Evolutionary conservation across 345 rosid species (phyloP), one percentile per base, ranked within the genome.

Genomic region (Physaria fendleri): DNA sequence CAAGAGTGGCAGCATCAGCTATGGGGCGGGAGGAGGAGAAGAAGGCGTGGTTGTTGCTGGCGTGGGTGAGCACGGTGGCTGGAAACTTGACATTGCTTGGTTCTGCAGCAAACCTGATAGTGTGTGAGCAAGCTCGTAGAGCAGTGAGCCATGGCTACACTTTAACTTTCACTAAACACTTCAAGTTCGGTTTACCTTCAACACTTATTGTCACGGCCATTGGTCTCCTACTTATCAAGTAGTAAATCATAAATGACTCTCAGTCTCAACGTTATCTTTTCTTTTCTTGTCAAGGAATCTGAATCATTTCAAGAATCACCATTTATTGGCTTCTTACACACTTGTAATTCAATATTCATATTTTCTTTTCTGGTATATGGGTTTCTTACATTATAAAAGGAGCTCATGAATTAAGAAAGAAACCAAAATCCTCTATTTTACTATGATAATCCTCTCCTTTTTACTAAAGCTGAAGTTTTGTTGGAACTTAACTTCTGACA

Each of bases 21-120:
- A 85, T 87, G 11, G 69, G 66, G 0, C 64, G 73, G 0, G 68
- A 69, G 0, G 77, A 82, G 4, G 90, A 76, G 82, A 91, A 82
- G 74, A 91, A 82, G 77, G 87, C 90, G 8, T 91, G 96, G 98
- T 73, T 91, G 20, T 55, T 85, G 23, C 68, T 88, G 62, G 88
- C 92, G 4, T 85, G 98, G 96, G 98, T 78, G 45, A 88, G 98
- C 72, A 81, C 96, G 0, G 79, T 91, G 14, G 88, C 92, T 0
- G 96, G 95, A 12, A 92, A 92, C 77, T 71, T 91, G 41, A 82
- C 98, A 0, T 75, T 88, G 33, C 61, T 88, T 17, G 98, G 98
- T 3, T 88, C 96, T 4, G 96, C 96, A 0, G 92, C 95, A 2
- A 91, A 91, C 71, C 68, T 91, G 80, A 87, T 87, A 41, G 92